These are phyloP conservation scores for Millerozyma miso DNA, from an alignment of 805 yeast genomes.

Conservation along the genomic window DNA sequence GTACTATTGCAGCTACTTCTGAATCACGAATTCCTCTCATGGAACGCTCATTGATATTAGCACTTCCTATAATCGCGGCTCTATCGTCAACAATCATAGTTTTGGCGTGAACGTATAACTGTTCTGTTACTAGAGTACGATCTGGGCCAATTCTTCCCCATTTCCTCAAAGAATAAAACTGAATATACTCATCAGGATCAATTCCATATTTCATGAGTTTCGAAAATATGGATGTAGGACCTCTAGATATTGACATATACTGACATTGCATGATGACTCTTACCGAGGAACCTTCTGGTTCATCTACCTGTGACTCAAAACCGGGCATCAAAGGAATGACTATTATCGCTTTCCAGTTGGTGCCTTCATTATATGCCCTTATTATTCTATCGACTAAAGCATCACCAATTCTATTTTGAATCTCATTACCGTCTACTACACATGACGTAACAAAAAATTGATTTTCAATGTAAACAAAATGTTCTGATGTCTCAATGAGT, in stretches of 20 bases:
- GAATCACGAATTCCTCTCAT: conserved; percentile 94
- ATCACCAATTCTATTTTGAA: conserved; percentile 88
- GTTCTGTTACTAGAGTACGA: conserved; percentile 77
- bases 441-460: conserved; percentile 94
- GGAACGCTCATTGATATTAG: conserved; percentile 94
- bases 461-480: conserved; percentile 90
- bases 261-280: conserved; percentile 96
- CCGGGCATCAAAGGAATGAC: conserved; percentile 98
- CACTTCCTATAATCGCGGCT: conserved; percentile 92
- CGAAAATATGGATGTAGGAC: conserved; percentile 82
- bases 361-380: conserved; percentile 74
- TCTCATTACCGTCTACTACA: conserved; percentile 73
- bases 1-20: conserved; percentile 83
- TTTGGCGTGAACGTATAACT: conserved; percentile 90
- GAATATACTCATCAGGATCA: conserved; percentile 86
- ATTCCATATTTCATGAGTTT: conserved; percentile 75
- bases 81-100: conserved; percentile 90
- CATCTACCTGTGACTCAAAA: conserved; percentile 87
- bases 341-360: conserved; percentile 84
- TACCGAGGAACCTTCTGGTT: conserved; percentile 91
- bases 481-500: conserved; percentile 86
- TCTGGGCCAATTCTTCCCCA: conserved; percentile 91
- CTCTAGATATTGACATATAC: conserved; percentile 88
- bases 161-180: conserved; percentile 85
- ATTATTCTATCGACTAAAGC: conserved; percentile 96